Evolutionary conservation across 805 yeast genomes (phyloP).

Genomic region (Starmerella lactis-condensi): DNA sequence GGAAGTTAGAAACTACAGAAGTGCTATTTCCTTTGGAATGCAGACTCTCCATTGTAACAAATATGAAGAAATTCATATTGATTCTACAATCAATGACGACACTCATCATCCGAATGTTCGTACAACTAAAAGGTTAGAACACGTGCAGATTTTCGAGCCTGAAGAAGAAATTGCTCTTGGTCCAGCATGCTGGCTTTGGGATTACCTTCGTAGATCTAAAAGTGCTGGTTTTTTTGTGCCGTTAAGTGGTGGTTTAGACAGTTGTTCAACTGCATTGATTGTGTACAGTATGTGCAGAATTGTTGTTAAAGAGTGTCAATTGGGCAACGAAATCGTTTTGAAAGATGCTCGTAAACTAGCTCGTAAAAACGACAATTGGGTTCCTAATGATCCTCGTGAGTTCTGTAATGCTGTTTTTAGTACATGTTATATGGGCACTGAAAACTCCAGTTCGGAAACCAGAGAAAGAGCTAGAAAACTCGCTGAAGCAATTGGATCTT

Average conservation of each 20-base stretch:
- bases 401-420: slow-evolving; percentile 62
- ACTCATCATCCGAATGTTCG: slow-evolving; percentile 17
- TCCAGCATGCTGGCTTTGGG: slow-evolving; percentile 99
- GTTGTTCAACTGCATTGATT: slow-evolving; percentile 91
- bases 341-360: slow-evolving; percentile 55
- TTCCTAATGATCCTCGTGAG: slow-evolving; percentile 58
- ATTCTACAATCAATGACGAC: slow-evolving; percentile 1
- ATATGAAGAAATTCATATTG: slow-evolving; percentile 14
- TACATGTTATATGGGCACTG: slow-evolving; percentile 90
- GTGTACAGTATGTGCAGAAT: slow-evolving; percentile 86
- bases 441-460: slow-evolving; percentile 77
- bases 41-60: slow-evolving; percentile 30
- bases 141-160: slow-evolving; percentile 52
- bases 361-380: slow-evolving; percentile 36
- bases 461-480: slow-evolving; percentile 62
- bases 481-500: slow-evolving; percentile 61
- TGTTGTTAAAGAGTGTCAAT: slow-evolving; percentile 47
- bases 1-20: slow-evolving; percentile 70
- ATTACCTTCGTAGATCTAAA: slow-evolving; percentile 74
- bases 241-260: slow-evolving; percentile 90
- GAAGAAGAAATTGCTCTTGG: slow-evolving; percentile 96
- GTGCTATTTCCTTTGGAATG: slow-evolving; percentile 49
- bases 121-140: slow-evolving; percentile 31
- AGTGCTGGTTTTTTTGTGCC: slow-evolving; percentile 89
- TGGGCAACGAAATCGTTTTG: slow-evolving; percentile 50